A percentile compares a stretch with the other conserved stretches of the same genome.
phyloP scores from a whole-genome alignment of 257 asterid species.

The Plantago elongata region DNA sequence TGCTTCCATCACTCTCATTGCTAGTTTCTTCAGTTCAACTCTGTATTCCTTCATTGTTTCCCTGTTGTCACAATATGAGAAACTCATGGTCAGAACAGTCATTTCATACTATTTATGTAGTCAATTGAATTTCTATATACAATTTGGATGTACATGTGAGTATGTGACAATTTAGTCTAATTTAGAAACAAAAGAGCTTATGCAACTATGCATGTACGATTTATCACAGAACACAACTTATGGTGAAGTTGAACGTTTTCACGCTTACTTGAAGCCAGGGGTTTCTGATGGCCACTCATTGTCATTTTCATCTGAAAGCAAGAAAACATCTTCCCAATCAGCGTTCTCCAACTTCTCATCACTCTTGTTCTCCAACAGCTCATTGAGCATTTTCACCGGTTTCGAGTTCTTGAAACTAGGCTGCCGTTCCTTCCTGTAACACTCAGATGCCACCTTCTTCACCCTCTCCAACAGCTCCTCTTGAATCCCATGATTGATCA shows the following conservation, averaged over 20 bases:
- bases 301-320: conserved; percentile 56
- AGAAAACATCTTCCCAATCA: conserved; percentile 89
- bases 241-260: background rate
- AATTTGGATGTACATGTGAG: background rate
- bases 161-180: background rate
- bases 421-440: conserved; percentile 56
- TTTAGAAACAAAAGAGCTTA: background rate
- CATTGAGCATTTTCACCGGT: conserved; percentile 39
- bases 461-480: conserved; percentile 68
- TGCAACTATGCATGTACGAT: conserved; percentile 29
- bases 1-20: conserved; percentile 44
- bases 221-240: background rate
- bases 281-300: conserved; percentile 60
- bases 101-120: conserved; percentile 1
- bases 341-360: conserved; percentile 41
- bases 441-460: conserved; percentile 59
- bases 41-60: conserved; percentile 71
- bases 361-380: conserved; percentile 37
- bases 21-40: conserved; percentile 56
- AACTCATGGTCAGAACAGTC: background rate
- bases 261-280: conserved; percentile 49
- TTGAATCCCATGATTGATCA: conserved; percentile 75
- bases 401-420: conserved; percentile 52
- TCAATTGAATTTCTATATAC: background rate
- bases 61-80: conserved; percentile 31